phyloP scores from a whole-genome alignment of 2,329 filamentous ascomycete genomes.

The Clonostachys sp. region DNA sequence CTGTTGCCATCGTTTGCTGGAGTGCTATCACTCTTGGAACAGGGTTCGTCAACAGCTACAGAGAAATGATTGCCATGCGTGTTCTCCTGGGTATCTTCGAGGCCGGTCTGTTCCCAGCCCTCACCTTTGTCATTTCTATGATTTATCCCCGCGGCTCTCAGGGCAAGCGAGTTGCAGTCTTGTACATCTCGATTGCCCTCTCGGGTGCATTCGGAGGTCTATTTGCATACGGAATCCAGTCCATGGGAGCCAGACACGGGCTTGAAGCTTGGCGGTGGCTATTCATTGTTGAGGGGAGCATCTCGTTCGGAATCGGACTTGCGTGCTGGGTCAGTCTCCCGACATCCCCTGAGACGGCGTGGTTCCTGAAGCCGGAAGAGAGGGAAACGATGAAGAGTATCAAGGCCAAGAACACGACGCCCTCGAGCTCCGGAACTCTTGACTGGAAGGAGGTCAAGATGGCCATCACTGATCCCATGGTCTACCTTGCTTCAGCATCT shows the following conservation, averaged over 20 bases:
- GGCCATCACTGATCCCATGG: slow-evolving; percentile 20
- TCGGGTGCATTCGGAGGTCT: slow-evolving; percentile 14
- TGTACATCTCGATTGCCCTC: slow-evolving; percentile 14
- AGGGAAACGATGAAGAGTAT: slow-evolving; percentile 15
- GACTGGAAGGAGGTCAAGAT: slow-evolving; percentile 18
- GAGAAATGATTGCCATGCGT: slow-evolving; percentile 35
- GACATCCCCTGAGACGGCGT: slow-evolving; percentile 33
- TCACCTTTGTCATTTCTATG: slow-evolving; percentile 18
- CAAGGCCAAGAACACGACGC: slow-evolving; percentile 12
- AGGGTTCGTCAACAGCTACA: slow-evolving; percentile 30
- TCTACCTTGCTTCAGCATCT: slow-evolving; percentile 16
- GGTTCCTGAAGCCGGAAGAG: slow-evolving; percentile 33
- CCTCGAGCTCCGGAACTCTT: slow-evolving; percentile 20
- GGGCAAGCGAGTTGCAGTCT: slow-evolving; percentile 14
- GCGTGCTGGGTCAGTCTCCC: slow-evolving; percentile 30
- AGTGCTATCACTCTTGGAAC: slow-evolving; percentile 30
- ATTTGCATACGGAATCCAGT: slow-evolving; percentile 13
- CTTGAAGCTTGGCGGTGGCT: slow-evolving; percentile 42
- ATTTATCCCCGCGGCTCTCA: slow-evolving; percentile 21
- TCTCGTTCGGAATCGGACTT: slow-evolving; percentile 16
- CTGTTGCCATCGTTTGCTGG: slow-evolving; percentile 6
- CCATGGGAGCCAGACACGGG: slow-evolving; percentile 33
- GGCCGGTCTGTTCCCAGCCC: slow-evolving; percentile 19
- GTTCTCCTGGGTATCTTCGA: slow-evolving; percentile 34
- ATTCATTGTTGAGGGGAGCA: slow-evolving; percentile 34